Base-by-base conservation (phyloP, 768 basidiomycete genomes). In the Cytidiella melzeri region DNA sequence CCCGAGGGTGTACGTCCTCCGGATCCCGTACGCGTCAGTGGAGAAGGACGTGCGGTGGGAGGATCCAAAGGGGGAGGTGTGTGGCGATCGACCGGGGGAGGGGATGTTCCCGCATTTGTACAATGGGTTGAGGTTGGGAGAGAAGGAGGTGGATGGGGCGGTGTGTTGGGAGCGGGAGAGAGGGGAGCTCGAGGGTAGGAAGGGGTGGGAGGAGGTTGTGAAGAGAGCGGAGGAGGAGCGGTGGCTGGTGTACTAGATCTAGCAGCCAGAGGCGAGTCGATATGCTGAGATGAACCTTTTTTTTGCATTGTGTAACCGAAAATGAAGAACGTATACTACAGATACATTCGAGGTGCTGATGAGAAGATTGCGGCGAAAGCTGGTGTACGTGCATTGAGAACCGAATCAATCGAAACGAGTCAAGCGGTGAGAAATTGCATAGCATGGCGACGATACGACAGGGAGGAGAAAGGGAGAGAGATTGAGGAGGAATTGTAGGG, bases 1-100 rank as follows among this genome's bases (percentile, higher is more conserved):
- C 39, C 45, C 53, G 19, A 45, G 48, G 20, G 57, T 67, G 5
- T 60, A 58, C 52, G 44, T 67, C 23, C 58, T 65, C 25, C 57
- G 60, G 7, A 50, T 67, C 24, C 56, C 60, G 21, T 53, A 53
- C 24, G 55, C 60, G 21, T 50, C 46, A 3, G 58, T 37, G 23
- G 15, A 7, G 30, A 15, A 34, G 15, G 9, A 7, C 30, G 57
- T 66, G 37, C 41, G 54, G 39, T 67, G 66, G 66, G 64, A 60
- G 46, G 61, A 55, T 50, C 58, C 46, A 49, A 52, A 45, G 50
- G 57, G 41, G 51, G 51, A 62, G 45, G 53, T 61, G 54, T 57
- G 53, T 34, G 61, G 58, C 12, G 43, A 54, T 5, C 18, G 45
- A 12, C 54, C 51, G n/a, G 61, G 61, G 36, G 61, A 57, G 40